Evolutionary conservation across 2,329 filamentous ascomycete species (phyloP).

Genomic region (Nakataea oryzae): DNA sequence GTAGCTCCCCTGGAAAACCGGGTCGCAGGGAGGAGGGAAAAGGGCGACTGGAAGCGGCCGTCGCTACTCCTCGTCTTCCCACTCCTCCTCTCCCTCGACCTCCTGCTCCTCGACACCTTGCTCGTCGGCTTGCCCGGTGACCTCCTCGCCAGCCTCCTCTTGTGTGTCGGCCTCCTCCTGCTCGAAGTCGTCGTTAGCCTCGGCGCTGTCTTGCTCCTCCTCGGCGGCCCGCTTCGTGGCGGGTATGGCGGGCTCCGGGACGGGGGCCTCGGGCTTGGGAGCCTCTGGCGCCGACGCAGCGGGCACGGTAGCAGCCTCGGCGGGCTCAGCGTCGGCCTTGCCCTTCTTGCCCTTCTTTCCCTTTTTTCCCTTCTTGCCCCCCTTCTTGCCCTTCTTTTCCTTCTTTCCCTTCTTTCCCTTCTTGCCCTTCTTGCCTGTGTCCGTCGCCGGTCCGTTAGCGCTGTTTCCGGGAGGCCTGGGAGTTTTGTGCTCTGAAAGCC

Average conservation of each 20-base stretch:
- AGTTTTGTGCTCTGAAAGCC: neutral
- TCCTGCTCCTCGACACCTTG: neutral
- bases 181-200: neutral
- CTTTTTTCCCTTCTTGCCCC: neutral
- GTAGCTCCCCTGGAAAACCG: neutral
- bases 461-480: neutral
- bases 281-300: neutral
- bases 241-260: neutral
- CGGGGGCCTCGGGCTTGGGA: neutral
- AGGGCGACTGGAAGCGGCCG: no score
- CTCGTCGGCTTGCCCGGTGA: neutral
- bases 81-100: neutral
- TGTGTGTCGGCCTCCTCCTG: neutral
- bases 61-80: neutral
- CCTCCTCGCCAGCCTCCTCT: neutral
- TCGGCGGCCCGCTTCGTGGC: neutral
- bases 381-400: neutral
- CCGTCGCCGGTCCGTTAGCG: neutral
- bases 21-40: neutral
- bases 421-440: neutral
- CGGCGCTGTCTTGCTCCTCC: neutral
- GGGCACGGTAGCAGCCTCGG: neutral
- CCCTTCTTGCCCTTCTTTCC: neutral
- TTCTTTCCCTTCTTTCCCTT: conserved; percentile 1
- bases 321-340: neutral